Conservation (phyloP, 73 alveolate genomes). For the Blepharisma stoltei region DNA sequence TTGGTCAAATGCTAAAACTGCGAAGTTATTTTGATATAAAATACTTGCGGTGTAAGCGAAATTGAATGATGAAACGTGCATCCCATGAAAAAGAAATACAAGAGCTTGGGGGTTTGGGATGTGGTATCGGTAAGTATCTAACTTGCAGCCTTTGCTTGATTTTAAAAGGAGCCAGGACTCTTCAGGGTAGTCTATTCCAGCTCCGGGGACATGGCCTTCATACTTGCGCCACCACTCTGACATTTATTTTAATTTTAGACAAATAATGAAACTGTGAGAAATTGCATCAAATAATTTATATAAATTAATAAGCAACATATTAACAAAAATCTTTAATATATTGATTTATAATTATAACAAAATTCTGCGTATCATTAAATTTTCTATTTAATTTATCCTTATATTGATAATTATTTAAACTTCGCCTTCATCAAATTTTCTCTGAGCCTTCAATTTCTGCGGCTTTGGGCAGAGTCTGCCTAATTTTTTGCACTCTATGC, state of each 20-base stretch:
- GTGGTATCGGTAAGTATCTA: background rate
- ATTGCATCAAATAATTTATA: too few species aligned
- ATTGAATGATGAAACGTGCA: background rate
- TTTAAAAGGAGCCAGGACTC: background rate
- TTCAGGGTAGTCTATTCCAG: background rate
- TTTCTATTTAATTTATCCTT: too few species aligned
- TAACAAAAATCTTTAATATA: too few species aligned
- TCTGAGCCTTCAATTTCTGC: background rate
- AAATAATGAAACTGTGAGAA: too few species aligned
- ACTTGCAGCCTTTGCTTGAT: background rate
- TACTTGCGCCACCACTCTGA: background rate
- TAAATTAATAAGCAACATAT: too few species aligned
- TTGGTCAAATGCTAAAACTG: slow-evolving; percentile 9
- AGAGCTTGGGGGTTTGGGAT: background rate
- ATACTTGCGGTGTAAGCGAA: background rate
- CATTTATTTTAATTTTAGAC: background rate
- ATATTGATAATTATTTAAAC: background rate
- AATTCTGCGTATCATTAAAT: too few species aligned
- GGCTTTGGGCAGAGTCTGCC: slow-evolving; percentile 15
- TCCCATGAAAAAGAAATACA: background rate
- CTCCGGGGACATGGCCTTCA: background rate
- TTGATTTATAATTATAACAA: too few species aligned
- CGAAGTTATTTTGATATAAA: background rate
- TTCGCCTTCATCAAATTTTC: background rate
- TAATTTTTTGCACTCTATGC: background rate